Conservation (phyloP, 2,329 filamentous ascomycete species). For the Curvularia lunata region DNA sequence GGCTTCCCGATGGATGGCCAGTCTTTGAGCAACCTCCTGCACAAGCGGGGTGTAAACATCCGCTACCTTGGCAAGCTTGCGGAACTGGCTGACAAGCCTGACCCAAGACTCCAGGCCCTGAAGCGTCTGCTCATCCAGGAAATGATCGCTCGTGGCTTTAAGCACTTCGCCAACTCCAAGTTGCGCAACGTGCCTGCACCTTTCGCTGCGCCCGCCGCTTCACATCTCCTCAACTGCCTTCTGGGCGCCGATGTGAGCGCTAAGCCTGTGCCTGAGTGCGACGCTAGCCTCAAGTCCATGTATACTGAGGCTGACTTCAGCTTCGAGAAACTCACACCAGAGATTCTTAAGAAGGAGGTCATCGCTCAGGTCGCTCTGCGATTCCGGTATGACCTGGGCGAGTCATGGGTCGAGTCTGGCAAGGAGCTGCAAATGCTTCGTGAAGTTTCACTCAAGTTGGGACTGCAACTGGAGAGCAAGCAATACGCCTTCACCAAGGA, state of each 20-base stretch:
- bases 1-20: slow-evolving; percentile 99
- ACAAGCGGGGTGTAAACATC: slow-evolving; percentile 97
- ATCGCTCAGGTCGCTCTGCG: slow-evolving; percentile 73
- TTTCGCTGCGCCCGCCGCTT: slow-evolving; percentile 77
- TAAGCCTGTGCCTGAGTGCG: slow-evolving; percentile 79
- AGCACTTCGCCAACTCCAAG: slow-evolving; percentile 83
- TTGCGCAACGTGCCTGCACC: slow-evolving; percentile 79
- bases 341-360: slow-evolving; percentile 71
- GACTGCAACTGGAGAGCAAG: slow-evolving; percentile 83
- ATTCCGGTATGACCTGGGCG: slow-evolving; percentile 76
- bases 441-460: slow-evolving; percentile 86
- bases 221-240: slow-evolving; percentile 93
- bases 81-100: slow-evolving; percentile 63
- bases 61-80: slow-evolving; percentile 91
- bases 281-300: slow-evolving; percentile 73
- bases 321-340: slow-evolving; percentile 80
- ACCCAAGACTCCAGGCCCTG: slow-evolving; percentile 76
- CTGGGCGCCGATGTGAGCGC: slow-evolving; percentile 77
- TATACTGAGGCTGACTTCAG: slow-evolving; percentile 83
- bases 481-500: slow-evolving; percentile 70
- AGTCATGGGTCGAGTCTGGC: slow-evolving; percentile 70
- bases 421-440: slow-evolving; percentile 85
- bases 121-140: slow-evolving; percentile 82
- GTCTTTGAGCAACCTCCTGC: slow-evolving; percentile 83
- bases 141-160: slow-evolving; percentile 95